Evolutionary conservation across 306 rosid genomes (phyloP).

Genomic region (Cucumis melo): DNA sequence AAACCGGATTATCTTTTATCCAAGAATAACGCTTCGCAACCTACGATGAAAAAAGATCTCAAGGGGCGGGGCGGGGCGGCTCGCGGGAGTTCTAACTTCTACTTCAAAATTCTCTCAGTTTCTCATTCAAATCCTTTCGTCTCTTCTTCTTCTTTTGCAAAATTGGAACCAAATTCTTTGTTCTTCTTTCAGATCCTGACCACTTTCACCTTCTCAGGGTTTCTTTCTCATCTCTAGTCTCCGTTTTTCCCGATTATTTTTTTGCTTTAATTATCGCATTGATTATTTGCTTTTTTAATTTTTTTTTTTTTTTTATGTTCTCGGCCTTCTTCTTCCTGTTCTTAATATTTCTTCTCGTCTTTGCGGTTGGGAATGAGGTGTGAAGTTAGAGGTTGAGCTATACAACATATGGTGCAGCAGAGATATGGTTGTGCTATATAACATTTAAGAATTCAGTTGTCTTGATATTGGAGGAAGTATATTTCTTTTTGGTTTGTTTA

Average conservation of each 20-base stretch:
- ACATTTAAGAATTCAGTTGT: not conserved
- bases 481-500: not conserved
- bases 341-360: not conserved
- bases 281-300: not conserved
- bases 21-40: not conserved
- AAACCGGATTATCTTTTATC: not conserved
- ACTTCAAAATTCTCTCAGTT: not conserved
- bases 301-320: not conserved
- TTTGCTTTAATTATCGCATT: not conserved
- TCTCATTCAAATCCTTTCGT: not conserved
- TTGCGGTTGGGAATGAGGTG: not conserved
- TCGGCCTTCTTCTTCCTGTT: not conserved
- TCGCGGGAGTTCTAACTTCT: not conserved
- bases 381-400: not conserved
- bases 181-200: not conserved
- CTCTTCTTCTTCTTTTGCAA: not conserved
- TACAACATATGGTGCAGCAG: not conserved
- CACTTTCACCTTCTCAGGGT: not conserved
- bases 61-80: not conserved
- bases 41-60: not conserved
- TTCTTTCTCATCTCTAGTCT: not conserved
- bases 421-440: not conserved
- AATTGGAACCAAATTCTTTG: not conserved
- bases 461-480: not conserved
- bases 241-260: not conserved